Evolutionary conservation across 2,329 filamentous ascomycete species (phyloP).

Genomic region (Rosellinia necatrix): DNA sequence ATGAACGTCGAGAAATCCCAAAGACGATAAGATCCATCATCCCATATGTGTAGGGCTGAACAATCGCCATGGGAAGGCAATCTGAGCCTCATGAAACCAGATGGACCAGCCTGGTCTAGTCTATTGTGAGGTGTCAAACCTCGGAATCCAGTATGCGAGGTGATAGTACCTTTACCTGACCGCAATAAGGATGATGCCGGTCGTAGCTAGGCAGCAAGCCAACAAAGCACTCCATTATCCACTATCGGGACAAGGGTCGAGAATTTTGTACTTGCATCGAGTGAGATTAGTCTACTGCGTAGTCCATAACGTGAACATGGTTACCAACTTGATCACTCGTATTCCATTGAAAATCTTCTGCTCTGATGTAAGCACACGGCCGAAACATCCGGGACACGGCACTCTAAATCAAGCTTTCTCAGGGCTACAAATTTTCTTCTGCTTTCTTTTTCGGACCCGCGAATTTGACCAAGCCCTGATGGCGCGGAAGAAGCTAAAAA

Average conservation of each 20-base stretch:
- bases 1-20: no score
- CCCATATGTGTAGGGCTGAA: no score
- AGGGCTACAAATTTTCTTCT: no score
- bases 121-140: no score
- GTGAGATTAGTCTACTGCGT: background rate
- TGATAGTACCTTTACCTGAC: background rate
- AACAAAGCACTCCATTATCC: background rate
- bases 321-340: background rate
- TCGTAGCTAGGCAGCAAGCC: background rate
- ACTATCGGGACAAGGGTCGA: background rate
- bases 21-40: no score
- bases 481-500: slow-evolving; percentile 3
- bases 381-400: background rate
- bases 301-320: background rate
- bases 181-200: background rate
- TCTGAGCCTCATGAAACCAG: no score
- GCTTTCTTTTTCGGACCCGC: no score
- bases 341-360: background rate
- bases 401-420: background rate
- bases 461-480: no score
- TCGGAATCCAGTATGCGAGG: no score
- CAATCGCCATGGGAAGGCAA: no score
- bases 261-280: background rate
- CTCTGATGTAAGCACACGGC: background rate
- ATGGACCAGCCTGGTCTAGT: no score